Conservation (phyloP, 2,329 filamentous ascomycete species). For the Trichoderma asperellum region DNA sequence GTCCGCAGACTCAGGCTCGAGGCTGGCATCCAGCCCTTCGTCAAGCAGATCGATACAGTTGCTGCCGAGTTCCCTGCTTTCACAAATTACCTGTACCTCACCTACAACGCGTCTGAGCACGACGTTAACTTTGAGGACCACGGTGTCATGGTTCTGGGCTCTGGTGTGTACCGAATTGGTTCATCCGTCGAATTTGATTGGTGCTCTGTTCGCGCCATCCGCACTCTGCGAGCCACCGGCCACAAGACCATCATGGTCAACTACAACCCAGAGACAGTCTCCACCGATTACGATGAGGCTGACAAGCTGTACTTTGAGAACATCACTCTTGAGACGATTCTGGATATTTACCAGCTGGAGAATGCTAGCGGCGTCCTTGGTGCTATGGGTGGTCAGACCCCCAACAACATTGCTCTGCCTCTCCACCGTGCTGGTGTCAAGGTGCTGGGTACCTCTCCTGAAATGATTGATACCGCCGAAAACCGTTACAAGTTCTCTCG, state of each 20-base stretch:
- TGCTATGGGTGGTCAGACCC: constrained; percentile 95
- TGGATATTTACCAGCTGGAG: constrained; percentile 94
- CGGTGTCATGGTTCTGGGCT: constrained; percentile 94
- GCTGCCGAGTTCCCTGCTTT: constrained; percentile 93
- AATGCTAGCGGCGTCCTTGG: constrained; percentile 82
- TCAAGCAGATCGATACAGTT: constrained; percentile 98
- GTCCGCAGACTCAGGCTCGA: constrained; percentile 85
- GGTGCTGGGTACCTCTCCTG: constrained; percentile 91
- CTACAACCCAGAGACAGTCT: constrained; percentile 88
- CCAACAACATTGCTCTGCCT: constrained; percentile 94
- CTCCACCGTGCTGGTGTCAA: constrained; percentile 88
- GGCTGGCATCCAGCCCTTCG: constrained; percentile 80
- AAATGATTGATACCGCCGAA: constrained; percentile 98
- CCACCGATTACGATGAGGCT: constrained; percentile 91
- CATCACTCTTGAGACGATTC: constrained; percentile 84
- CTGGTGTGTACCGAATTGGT: constrained; percentile 94
- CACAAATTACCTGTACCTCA: constrained; percentile 96
- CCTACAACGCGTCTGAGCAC: constrained; percentile 87
- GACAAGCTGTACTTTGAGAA: constrained; percentile 96
- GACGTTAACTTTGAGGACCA: constrained; percentile 86
- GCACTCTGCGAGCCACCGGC: constrained; percentile 80
- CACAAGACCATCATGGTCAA: constrained; percentile 98
- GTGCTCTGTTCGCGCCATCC: constrained; percentile 94
- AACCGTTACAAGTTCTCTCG: constrained; percentile 99
- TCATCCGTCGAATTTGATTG: constrained; percentile 99